Percentiles rank a stretch among this genome's conserved stretches.
Evolutionary conservation across 805 yeast genomes (phyloP).

Genomic region (Yamadazyma insecticola): DNA sequence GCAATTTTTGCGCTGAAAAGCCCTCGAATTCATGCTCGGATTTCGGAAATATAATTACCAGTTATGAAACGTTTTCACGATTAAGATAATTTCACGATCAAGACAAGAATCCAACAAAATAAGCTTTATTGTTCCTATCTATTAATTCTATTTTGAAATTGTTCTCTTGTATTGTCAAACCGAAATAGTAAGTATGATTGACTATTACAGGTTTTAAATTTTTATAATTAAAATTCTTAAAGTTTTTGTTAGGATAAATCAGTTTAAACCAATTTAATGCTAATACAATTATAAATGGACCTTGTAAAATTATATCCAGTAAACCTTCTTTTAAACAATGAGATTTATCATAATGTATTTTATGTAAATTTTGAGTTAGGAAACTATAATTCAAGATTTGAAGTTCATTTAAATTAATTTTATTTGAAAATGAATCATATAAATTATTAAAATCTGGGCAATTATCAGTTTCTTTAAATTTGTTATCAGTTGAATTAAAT

Average conservation of each 20-base stretch:
- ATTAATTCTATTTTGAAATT: too few relatives aligned
- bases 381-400: conserved; percentile 57
- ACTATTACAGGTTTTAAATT: conserved; percentile 1
- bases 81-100: too few relatives aligned
- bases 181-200: too few relatives aligned
- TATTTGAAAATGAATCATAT: too few relatives aligned
- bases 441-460: not conserved
- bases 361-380: conserved; percentile 77
- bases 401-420: not conserved
- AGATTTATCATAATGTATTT: conserved; percentile 65
- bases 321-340: conserved; percentile 63
- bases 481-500: conserved; percentile 10
- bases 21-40: too few relatives aligned
- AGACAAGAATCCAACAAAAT: too few relatives aligned
- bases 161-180: too few relatives aligned
- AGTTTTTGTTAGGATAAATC: not conserved
- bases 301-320: conserved; percentile 65
- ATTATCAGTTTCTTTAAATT: not conserved
- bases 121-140: too few relatives aligned
- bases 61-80: too few relatives aligned
- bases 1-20: too few relatives aligned
- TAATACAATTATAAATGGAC: conserved; percentile 69
- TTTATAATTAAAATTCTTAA: conserved; percentile 4
- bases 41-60: too few relatives aligned
- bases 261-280: conserved; percentile 47